phyloP scores from a whole-genome alignment of 768 basidiomycete species.

The Russula compacta region DNA sequence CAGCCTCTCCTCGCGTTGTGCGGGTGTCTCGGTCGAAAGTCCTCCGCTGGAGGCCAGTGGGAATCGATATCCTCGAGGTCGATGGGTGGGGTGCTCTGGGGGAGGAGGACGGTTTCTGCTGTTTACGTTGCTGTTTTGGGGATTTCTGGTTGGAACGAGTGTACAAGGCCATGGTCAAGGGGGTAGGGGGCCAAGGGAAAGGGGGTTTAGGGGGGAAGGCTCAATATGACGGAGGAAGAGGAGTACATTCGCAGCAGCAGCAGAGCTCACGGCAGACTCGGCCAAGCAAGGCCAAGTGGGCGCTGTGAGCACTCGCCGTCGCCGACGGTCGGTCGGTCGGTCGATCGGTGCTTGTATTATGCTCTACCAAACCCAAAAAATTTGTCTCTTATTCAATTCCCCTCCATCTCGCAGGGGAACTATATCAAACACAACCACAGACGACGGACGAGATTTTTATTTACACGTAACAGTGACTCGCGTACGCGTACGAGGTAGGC shows the following conservation, averaged over 20 bases:
- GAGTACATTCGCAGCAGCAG: too few species aligned
- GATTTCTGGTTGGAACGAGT: background rate
- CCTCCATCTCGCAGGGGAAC: background rate
- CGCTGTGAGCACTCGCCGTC: too few species aligned
- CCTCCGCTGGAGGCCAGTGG: conserved; percentile 28
- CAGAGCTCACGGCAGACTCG: too few species aligned
- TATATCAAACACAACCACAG: background rate
- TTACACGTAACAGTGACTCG: conserved; percentile 3
- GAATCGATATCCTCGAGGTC: conserved; percentile 13
- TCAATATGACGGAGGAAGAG: background rate
- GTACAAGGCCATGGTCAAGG: background rate
- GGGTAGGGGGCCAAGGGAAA: background rate
- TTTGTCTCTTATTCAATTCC: too few species aligned
- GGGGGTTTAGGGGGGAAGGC: background rate
- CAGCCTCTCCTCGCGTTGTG: conserved; percentile 33
- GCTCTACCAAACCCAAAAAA: too few species aligned
- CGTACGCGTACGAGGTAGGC: too few species aligned
- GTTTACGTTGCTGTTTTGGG: background rate
- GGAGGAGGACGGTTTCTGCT: background rate
- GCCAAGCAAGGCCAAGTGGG: too few species aligned
- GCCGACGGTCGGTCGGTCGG: too few species aligned
- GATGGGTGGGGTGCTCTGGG: background rate
- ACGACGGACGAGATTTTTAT: background rate
- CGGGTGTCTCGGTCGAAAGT: conserved; percentile 34
- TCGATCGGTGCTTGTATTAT: too few species aligned